Base-by-base conservation (phyloP, 257 asterid genomes). In the Solanum virginianum region DNA sequence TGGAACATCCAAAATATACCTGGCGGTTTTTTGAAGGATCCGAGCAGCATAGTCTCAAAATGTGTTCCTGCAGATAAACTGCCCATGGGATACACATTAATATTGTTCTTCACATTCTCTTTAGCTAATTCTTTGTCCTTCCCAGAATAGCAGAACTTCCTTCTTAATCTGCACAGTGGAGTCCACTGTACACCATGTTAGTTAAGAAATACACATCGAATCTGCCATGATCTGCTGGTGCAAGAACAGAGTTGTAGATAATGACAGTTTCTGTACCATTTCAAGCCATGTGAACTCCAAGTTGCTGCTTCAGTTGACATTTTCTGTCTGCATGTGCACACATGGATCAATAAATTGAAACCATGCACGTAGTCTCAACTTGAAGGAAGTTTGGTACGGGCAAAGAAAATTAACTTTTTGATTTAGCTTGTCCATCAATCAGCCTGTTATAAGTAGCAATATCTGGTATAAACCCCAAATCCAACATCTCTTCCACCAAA, bases 401-500 rank as follows among this genome's bases (percentile, higher is more conserved):
- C 63, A 51, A 26, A 9, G 63, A 77, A 77, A 51, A 71, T 54
- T 70, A 88, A 57, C 87, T 86, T 77, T 85, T 89, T 74, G 86
- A 83, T 87, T 87, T 92, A 24, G 91, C 66, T 80, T 93, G 96
- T 41, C 89, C 92, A 84, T 90, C 85, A 92, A 94, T 94, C 84
- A 95, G 88, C 86, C 86, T 87, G 79, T 95, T 96, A 90, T 95
- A 95, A 62, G 97, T 91, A 43, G 94, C 91, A 88, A 96, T 92
- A 90, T 92, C 98, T 65, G 92, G 92, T 56, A 96, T 88, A 63
- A 94, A 92, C 45, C 97, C 98, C 87, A 75, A 87, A 89, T 96
- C 99, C 92, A 95, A 85, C 99, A 95, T 96, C 90, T 95, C 99
- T 84, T 92, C 90, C 86, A 96, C 93, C 89, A 96, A 24, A 83